Evolutionary conservation across 768 basidiomycete genomes (phyloP).

Genomic region (Cyathus striatus): DNA sequence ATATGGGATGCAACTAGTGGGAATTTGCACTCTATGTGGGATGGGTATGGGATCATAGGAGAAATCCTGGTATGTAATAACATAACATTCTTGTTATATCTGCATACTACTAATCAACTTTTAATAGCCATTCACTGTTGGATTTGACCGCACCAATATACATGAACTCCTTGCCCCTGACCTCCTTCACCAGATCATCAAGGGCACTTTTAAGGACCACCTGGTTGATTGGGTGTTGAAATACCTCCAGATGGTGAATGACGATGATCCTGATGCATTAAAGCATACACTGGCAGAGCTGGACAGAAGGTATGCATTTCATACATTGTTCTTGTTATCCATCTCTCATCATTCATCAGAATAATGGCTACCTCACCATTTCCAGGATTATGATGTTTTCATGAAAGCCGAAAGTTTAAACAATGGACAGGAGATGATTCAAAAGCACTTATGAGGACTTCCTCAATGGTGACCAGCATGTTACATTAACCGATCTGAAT

Average conservation of each 20-base stretch:
- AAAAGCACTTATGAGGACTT: conserved; percentile 7
- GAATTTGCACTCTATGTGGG: conserved; percentile 23
- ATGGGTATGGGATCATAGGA: conserved; percentile 22
- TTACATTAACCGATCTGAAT: too few relatives aligned
- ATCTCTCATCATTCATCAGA: background rate
- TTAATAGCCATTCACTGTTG: conserved; percentile 23
- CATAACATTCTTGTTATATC: background rate
- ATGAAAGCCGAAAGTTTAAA: conserved; percentile 1
- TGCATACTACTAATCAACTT: background rate
- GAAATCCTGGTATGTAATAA: conserved; percentile 23
- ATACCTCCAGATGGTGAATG: conserved; percentile 6
- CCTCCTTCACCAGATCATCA: conserved; percentile 35
- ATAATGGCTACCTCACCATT: conserved; percentile 1
- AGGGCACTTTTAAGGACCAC: conserved; percentile 37
- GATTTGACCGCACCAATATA: conserved; percentile 29
- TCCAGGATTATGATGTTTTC: conserved; percentile 3
- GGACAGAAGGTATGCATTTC: conserved; percentile 16
- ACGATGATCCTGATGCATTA: conserved; percentile 7
- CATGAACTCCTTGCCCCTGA: conserved; percentile 26
- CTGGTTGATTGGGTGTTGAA: conserved; percentile 25
- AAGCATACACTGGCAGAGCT: conserved; percentile 22
- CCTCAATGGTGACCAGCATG: too few relatives aligned
- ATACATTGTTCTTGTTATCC: background rate
- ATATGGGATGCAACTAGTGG: conserved; percentile 15
- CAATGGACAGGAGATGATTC: conserved; percentile 8